Evolutionary conservation across 2,329 filamentous ascomycete genomes (phyloP).

Genomic region (Ophiostoma ulmi): DNA sequence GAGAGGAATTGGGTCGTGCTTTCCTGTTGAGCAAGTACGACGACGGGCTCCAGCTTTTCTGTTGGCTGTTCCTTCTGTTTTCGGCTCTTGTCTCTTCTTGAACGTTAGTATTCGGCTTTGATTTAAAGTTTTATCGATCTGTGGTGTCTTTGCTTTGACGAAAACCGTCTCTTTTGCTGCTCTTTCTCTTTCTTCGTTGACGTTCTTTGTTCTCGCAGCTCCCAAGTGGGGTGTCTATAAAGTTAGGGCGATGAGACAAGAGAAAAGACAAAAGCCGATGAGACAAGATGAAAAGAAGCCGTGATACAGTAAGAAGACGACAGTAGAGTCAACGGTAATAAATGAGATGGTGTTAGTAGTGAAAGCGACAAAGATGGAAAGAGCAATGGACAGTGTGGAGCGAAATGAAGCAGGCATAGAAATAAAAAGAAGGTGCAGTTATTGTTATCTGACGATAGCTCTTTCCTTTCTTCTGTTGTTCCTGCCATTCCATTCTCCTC

Average conservation of each 20-base stretch:
- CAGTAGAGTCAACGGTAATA: neutral
- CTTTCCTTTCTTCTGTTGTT: neutral
- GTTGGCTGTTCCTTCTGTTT: constrained; percentile 7
- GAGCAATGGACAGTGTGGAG: neutral
- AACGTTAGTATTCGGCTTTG: neutral
- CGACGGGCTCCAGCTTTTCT: neutral
- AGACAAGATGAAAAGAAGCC: neutral
- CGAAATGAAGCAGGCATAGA: neutral
- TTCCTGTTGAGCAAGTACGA: constrained; percentile 3
- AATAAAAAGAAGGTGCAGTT: neutral
- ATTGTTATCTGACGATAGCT: constrained; percentile 8
- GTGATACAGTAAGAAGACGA: too few relatives aligned
- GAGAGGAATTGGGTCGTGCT: constrained; percentile 5
- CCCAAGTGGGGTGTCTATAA: constrained; percentile 11
- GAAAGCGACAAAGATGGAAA: neutral
- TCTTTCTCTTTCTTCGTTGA: constrained; percentile 13
- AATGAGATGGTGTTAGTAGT: neutral
- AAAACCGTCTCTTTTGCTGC: constrained; percentile 8
- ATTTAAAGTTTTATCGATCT: neutral
- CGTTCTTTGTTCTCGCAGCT: constrained; percentile 20
- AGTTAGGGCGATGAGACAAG: neutral
- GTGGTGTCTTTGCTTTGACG: constrained; percentile 5
- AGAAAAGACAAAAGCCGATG: neutral
- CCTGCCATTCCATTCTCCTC: neutral
- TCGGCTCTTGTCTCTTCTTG: neutral